Conservation (phyloP, 2,329 filamentous ascomycete genomes). For the Herpotrichia juniperi region DNA sequence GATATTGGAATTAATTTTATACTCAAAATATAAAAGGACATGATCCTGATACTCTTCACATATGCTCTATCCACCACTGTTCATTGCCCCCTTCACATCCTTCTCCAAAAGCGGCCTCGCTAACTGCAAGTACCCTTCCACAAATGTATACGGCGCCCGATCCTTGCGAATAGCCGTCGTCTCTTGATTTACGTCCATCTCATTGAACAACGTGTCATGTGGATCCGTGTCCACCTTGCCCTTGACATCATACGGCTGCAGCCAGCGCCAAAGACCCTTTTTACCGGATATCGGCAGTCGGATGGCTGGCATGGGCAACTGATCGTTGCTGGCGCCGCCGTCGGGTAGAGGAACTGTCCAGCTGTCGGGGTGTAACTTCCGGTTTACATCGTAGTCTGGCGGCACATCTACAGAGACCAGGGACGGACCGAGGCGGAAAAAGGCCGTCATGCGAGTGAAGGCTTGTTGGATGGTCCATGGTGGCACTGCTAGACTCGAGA, state of each 20-base stretch:
- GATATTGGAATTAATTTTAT: too few species aligned
- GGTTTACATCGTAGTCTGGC: too few species aligned
- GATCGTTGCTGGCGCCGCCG: background rate
- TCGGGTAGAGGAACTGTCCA: background rate
- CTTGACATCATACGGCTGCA: slow-evolving; percentile 10
- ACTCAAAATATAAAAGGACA: too few species aligned
- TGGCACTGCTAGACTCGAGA: slow-evolving; percentile 32
- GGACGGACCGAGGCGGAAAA: slow-evolving; percentile 49
- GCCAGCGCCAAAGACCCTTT: slow-evolving; percentile 1
- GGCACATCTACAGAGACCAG: slow-evolving; percentile 20
- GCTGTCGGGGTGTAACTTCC: background rate
- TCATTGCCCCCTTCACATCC: too few species aligned
- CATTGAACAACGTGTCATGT: background rate
- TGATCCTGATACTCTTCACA: too few species aligned
- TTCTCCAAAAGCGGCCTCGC: background rate
- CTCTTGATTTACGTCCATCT: background rate
- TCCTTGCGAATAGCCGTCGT: background rate
- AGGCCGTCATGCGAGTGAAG: slow-evolving; percentile 48
- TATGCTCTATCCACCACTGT: too few species aligned
- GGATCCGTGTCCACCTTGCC: background rate
- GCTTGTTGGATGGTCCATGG: slow-evolving; percentile 48
- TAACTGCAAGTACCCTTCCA: slow-evolving; percentile 10
- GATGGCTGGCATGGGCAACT: background rate
- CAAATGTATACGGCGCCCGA: slow-evolving; percentile 7
- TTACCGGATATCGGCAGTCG: too few species aligned